Evolutionary conservation across 208 protist genomes (phyloP).

Genomic region (Trypanosoma rangeli): DNA sequence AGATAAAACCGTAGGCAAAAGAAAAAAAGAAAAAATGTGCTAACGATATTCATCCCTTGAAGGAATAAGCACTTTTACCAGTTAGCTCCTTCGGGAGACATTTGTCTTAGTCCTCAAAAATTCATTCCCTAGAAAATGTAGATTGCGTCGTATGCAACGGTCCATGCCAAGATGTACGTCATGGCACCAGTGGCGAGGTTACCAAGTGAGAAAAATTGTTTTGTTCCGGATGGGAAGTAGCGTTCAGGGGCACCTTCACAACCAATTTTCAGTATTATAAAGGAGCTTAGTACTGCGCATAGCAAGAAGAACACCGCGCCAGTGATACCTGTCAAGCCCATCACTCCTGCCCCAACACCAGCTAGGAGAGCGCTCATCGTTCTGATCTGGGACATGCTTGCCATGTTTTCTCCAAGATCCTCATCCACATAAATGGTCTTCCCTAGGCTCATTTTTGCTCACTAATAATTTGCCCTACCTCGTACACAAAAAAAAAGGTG

Average conservation of each 20-base stretch:
- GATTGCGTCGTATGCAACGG: constrained; percentile 83
- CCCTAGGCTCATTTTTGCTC: constrained; percentile 36
- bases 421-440: constrained; percentile 61
- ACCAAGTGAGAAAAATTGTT: constrained; percentile 66
- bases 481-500: constrained; percentile 15
- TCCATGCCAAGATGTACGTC: constrained; percentile 87
- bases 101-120: neutral
- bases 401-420: constrained; percentile 57
- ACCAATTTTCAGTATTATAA: constrained; percentile 48
- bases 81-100: neutral
- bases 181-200: constrained; percentile 63
- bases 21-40: neutral
- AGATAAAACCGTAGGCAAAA: neutral
- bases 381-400: constrained; percentile 59
- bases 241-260: constrained; percentile 56
- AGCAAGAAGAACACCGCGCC: constrained; percentile 74
- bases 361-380: constrained; percentile 74
- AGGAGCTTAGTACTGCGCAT: constrained; percentile 54
- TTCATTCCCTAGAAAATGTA: constrained; percentile 79
- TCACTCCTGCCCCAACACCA: constrained; percentile 71
- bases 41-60: neutral
- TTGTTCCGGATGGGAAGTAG: constrained; percentile 75
- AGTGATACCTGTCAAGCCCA: constrained; percentile 70
- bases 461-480: constrained; percentile 2
- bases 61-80: neutral